Evolutionary conservation across 2,329 filamentous ascomycete genomes (phyloP).

Genomic region (Pyrenophora seminiperda): DNA sequence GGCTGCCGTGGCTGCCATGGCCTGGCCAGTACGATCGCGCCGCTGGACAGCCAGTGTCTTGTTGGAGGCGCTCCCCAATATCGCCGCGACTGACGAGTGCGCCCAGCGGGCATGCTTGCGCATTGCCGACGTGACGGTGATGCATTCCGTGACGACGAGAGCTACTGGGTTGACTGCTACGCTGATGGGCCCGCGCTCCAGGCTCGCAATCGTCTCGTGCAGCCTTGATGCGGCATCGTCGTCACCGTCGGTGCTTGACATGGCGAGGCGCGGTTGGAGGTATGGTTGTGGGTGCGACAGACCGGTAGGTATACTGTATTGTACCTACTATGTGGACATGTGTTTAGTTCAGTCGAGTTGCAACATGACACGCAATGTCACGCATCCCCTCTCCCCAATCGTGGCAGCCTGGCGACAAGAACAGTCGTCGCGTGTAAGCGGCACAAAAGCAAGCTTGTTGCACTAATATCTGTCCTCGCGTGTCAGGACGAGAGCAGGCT

Average conservation of each 20-base stretch:
- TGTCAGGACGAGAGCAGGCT: neutral
- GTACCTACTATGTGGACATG: constrained; percentile 33
- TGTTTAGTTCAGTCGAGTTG: constrained; percentile 32
- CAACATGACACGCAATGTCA: constrained; percentile 35
- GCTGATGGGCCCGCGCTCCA: constrained; percentile 56
- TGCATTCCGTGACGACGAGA: constrained; percentile 97
- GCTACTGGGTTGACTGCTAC: constrained; percentile 90
- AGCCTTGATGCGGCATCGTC: constrained; percentile 29
- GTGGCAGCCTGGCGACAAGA: constrained; percentile 13
- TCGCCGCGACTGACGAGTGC: constrained; percentile 94
- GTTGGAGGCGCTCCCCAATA: constrained; percentile 74
- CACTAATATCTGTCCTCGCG: constrained; percentile 4
- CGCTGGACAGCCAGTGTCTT: constrained; percentile 47
- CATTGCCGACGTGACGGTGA: constrained; percentile 96
- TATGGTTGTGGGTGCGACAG: constrained; percentile 17
- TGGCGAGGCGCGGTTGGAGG: constrained; percentile 17
- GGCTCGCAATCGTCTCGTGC: constrained; percentile 28
- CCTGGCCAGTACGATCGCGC: constrained; percentile 43
- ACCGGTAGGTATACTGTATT: too few relatives aligned
- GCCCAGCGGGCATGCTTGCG: constrained; percentile 96
- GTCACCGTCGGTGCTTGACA: constrained; percentile 39
- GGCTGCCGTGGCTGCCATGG: constrained; percentile 42
- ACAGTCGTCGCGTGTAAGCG: neutral
- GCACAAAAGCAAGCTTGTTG: neutral
- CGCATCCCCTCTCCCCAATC: constrained; percentile 28